These are phyloP conservation scores for Pyrus communis DNA, from an alignment of 306 rosid genomes.

Conservation along the genomic window DNA sequence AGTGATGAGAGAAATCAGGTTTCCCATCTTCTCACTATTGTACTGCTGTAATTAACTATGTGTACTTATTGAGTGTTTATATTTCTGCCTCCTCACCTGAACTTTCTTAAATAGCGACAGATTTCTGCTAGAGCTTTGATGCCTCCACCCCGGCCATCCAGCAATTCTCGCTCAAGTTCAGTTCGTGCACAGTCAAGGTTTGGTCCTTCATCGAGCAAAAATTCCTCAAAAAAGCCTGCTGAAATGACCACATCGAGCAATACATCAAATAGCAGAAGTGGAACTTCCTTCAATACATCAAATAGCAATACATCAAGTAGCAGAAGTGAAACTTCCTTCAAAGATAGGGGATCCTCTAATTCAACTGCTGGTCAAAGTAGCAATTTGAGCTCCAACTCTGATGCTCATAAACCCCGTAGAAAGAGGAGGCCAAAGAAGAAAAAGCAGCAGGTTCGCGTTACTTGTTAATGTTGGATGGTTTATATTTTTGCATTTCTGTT, in stretches of 20 bases:
- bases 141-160: slow-evolving; percentile 92
- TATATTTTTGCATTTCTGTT: neutral
- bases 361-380: slow-evolving; percentile 74
- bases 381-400: slow-evolving; percentile 91
- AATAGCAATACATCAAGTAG: slow-evolving; percentile 27
- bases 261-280: slow-evolving; percentile 64
- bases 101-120: slow-evolving; percentile 57
- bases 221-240: slow-evolving; percentile 37
- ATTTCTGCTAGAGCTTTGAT: slow-evolving; percentile 88
- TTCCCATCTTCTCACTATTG: slow-evolving; percentile 2
- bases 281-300: slow-evolving; percentile 38
- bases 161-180: slow-evolving; percentile 31
- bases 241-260: slow-evolving; percentile 57
- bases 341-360: slow-evolving; percentile 58
- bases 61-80: neutral
- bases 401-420: slow-evolving; percentile 89
- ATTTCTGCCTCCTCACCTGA: slow-evolving; percentile 4
- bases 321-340: slow-evolving; percentile 56
- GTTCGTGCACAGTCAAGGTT: slow-evolving; percentile 39
- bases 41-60: neutral
- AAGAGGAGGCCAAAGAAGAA: slow-evolving; percentile 96
- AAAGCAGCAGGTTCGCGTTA: slow-evolving; percentile 63
- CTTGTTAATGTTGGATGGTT: slow-evolving; percentile 1
- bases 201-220: slow-evolving; percentile 74
- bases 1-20: slow-evolving; percentile 98